phyloP scores from a whole-genome alignment of 805 yeast genomes.

The Lachancea lanzarotensis region DNA sequence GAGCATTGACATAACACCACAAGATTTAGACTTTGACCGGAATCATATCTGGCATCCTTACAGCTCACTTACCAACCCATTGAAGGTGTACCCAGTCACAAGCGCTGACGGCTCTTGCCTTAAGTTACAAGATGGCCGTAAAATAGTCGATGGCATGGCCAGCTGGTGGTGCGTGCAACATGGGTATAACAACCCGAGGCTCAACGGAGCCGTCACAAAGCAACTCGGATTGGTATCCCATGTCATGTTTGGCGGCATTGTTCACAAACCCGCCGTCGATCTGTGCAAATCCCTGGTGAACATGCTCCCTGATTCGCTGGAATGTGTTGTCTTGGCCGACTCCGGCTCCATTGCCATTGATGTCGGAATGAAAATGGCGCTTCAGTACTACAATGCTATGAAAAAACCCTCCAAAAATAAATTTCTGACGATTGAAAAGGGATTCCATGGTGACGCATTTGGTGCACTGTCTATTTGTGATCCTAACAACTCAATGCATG shows the following conservation, averaged over 20 bases:
- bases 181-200: constrained; percentile 24
- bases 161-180: constrained; percentile 32
- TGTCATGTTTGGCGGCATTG: constrained; percentile 27
- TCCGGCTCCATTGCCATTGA: constrained; percentile 34
- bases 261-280: constrained; percentile 28
- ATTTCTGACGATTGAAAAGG: constrained; percentile 31
- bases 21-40: constrained; percentile 12
- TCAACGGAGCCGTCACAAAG: constrained; percentile 27
- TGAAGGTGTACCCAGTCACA: constrained; percentile 21
- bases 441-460: constrained; percentile 37
- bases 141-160: constrained; percentile 28
- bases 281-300: constrained; percentile 29
- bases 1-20: not conserved
- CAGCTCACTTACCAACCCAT: constrained; percentile 23
- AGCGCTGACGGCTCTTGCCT: constrained; percentile 21
- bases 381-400: constrained; percentile 26
- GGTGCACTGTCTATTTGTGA: constrained; percentile 37
- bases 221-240: constrained; percentile 30
- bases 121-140: constrained; percentile 12
- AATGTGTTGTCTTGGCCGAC: constrained; percentile 21
- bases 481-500: constrained; percentile 31
- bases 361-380: constrained; percentile 35
- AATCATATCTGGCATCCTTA: constrained; percentile 31
- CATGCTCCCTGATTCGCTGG: constrained; percentile 22
- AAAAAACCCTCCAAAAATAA: constrained; percentile 17